Base-by-base conservation (phyloP, 2,329 filamentous ascomycete species). In the Cryphonectria parasitica region DNA sequence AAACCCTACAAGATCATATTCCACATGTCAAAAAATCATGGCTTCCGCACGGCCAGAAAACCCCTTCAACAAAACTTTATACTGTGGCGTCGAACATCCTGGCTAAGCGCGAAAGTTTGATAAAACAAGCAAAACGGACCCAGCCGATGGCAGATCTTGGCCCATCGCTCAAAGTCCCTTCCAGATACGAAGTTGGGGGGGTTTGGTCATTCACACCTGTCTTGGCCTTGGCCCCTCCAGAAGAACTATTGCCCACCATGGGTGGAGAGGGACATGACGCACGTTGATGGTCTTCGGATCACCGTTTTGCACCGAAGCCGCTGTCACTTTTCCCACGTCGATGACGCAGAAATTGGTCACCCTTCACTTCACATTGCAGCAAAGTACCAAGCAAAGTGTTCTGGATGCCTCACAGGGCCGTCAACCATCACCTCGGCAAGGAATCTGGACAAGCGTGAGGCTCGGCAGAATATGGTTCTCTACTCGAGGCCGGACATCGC, bases 81-180 rank as follows among this genome's bases (percentile, higher is more conserved):
- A 64, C 41, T 49, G 69, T 68, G 66, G 69, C 69, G 69, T 68
- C 17, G 11, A 41, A 5, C 36, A 39, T 62, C 58, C 63, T 52
- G 45, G 52, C 39, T 52, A 71, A 68, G 66, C 45, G 45, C 28
- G 25, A 60, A 64, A 71, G 36, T 61, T 36, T 61, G 69, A 39
- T 56, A 62, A 64, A 64, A 36, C 49, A 52, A 60, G 65, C 25
- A 52, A n/a, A 64, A 68, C 69, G 69, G 69, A 71, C 65, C 66
- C 69, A 62, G 66, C 69, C 69, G 69, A 61, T 28, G 39, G 25
- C 65, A 66, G 54, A n/a, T 34, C 52, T 60, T 11, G 25, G 52
- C n/a, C n/a, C 36, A 22, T 15, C 45, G 45, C 64, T 66, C 22
- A 25, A 56, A 11, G 52, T 28, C 2, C 2, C 56, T 36, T 61